Evolutionary conservation across 441 rosid genomes (phyloP).

Genomic region (Syzygium syzygioides): DNA sequence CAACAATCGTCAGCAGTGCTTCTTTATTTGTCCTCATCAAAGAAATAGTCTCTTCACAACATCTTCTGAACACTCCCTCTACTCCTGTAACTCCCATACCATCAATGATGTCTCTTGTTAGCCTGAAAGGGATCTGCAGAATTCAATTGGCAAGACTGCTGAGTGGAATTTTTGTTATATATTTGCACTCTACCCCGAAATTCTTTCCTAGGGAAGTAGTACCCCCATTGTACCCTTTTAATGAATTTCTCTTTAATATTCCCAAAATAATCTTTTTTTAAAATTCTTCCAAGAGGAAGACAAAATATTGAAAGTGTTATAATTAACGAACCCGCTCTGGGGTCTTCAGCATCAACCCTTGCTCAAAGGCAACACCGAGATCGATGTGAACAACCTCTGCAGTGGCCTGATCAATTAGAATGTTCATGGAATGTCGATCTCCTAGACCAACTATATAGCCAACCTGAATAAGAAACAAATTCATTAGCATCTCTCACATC

Average conservation of each 20-base stretch:
- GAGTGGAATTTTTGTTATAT: not conserved
- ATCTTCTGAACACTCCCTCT: conserved; percentile 94
- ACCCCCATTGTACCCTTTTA: not conserved
- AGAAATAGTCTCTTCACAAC: conserved; percentile 93
- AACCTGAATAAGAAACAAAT: conserved; percentile 46
- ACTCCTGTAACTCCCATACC: conserved; percentile 99
- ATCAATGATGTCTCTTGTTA: conserved; percentile 89
- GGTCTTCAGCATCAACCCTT: conserved; percentile 97
- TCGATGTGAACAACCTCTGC: conserved; percentile 99
- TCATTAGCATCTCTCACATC: conserved; percentile 1
- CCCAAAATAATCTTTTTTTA: not conserved
- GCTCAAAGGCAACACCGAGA: conserved; percentile 99
- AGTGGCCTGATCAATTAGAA: conserved; percentile 88
- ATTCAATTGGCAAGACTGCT: conserved; percentile 8
- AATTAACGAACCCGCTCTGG: conserved; percentile 70
- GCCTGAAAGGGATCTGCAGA: conserved; percentile 90
- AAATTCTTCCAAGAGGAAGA: conserved; percentile 1
- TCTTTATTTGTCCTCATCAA: conserved; percentile 98
- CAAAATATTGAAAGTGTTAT: not conserved
- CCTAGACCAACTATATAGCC: conserved; percentile 99
- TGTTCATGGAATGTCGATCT: conserved; percentile 94
- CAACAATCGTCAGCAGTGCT: conserved; percentile 89
- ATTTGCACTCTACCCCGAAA: not conserved
- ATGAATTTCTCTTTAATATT: not conserved
- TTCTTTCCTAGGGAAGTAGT: not conserved